These are phyloP conservation scores for Hydnomerulius pinastri DNA, from an alignment of 768 basidiomycete species.

Conservation along the genomic window DNA sequence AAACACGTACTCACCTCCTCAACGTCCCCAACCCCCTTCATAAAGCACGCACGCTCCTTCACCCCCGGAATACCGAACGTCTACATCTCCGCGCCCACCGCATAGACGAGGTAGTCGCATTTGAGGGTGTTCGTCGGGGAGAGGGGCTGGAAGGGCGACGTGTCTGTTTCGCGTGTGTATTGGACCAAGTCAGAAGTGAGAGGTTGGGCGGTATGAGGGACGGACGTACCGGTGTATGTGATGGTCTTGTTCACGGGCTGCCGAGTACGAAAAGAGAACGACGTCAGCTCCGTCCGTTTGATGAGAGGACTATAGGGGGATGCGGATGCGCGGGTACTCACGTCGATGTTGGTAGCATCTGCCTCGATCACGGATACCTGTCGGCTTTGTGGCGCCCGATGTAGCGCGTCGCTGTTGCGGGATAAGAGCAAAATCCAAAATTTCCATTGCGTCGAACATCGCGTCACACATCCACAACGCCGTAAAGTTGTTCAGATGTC, in stretches of 20 bases:
- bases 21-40: constrained; percentile 96
- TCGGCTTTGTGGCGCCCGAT: constrained; percentile 91
- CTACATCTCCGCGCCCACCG: constrained; percentile 92
- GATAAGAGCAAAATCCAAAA: constrained; percentile 2
- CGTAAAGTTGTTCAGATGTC: not conserved
- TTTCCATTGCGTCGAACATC: not conserved
- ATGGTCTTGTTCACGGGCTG: constrained; percentile 88
- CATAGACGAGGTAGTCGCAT: constrained; percentile 97
- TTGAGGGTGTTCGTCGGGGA: constrained; percentile 67
- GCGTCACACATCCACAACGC: too few species aligned
- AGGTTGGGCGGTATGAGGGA: too few species aligned
- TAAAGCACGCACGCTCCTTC: constrained; percentile 91
- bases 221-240: constrained; percentile 74
- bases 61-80: constrained; percentile 97
- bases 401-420: constrained; percentile 74
- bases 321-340: too few species aligned
- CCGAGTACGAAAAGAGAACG: not conserved
- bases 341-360: constrained; percentile 88
- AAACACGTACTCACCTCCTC: constrained; percentile 59
- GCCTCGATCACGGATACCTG: constrained; percentile 91
- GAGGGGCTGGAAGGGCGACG: constrained; percentile 28
- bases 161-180: constrained; percentile 15
- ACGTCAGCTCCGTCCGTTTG: constrained; percentile 2
- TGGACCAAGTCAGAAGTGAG: too few species aligned
- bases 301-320: not conserved